phyloP scores from a whole-genome alignment of 768 basidiomycete genomes.

The Tremella fuciformis region DNA sequence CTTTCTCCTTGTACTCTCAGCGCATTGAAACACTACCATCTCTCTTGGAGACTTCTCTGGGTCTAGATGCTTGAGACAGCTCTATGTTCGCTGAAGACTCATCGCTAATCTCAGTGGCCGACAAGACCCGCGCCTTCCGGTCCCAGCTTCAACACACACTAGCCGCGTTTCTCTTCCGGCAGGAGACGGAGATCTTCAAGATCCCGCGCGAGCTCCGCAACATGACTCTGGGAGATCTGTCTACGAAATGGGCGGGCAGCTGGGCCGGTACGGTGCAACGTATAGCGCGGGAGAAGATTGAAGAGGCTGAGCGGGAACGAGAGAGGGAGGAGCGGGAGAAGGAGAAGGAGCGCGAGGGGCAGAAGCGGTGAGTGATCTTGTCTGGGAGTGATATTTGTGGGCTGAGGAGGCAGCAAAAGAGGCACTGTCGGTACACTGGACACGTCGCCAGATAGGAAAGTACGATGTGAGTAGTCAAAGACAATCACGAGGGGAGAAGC shows the following conservation, averaged over 20 bases:
- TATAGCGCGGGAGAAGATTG: constrained; percentile 33
- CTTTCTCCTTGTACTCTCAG: neutral
- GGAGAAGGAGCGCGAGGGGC: constrained; percentile 27
- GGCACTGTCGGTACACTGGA: neutral
- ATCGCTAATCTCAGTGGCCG: constrained; percentile 27
- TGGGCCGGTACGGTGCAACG: constrained; percentile 40
- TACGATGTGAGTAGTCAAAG: constrained; percentile 6
- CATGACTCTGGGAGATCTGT: constrained; percentile 47
- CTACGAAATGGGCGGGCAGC: constrained; percentile 45
- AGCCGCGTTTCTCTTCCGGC: constrained; percentile 43
- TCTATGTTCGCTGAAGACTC: neutral
- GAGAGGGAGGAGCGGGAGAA: constrained; percentile 19
- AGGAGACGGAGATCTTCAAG: constrained; percentile 48
- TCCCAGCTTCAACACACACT: constrained; percentile 38
- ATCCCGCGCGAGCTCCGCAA: constrained; percentile 46
- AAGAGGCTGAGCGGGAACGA: constrained; percentile 35
- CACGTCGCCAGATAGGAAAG: constrained; percentile 11
- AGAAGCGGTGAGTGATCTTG: constrained; percentile 38
- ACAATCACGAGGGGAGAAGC: neutral
- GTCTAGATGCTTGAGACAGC: too few species aligned
- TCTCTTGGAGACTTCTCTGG: neutral
- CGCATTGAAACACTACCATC: neutral
- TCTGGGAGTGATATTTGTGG: neutral
- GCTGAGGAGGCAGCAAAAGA: constrained; percentile 18
- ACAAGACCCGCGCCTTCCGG: constrained; percentile 41